Percentiles rank a stretch among this genome's conserved stretches.
phyloP scores from a whole-genome alignment of 176 grass and related monocot genomes.

The Elymus sibiricus region DNA sequence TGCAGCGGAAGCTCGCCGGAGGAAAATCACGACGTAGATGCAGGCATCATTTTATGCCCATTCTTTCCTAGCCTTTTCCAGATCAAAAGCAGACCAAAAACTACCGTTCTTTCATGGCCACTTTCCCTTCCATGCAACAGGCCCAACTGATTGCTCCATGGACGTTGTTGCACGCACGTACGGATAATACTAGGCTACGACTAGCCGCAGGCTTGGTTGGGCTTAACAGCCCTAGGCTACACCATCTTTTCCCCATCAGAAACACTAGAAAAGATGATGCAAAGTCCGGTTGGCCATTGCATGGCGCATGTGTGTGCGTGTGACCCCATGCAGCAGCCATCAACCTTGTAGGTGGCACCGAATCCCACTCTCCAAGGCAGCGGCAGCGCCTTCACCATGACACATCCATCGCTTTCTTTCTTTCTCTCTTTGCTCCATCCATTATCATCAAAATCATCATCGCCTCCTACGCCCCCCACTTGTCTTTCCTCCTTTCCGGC shows the following conservation, averaged over 20 bases:
- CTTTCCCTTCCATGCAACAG: constrained; percentile 19
- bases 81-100: constrained; percentile 46
- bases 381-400: constrained; percentile 57
- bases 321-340: constrained; percentile 65
- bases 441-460: not conserved
- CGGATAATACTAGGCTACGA: constrained; percentile 44
- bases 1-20: not conserved
- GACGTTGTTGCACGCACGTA: constrained; percentile 31
- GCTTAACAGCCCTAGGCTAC: constrained; percentile 43
- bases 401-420: constrained; percentile 37
- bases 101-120: constrained; percentile 20
- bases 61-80: constrained; percentile 8
- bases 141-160: constrained; percentile 16
- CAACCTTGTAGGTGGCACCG: constrained; percentile 70
- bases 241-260: constrained; percentile 32
- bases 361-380: constrained; percentile 61
- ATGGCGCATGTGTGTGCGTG: constrained; percentile 24
- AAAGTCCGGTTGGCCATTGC: constrained; percentile 45
- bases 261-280: constrained; percentile 38
- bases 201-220: constrained; percentile 24
- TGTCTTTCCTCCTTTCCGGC: constrained; percentile 38
- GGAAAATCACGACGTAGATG: constrained; percentile 21
- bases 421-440: constrained; percentile 15
- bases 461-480: constrained; percentile 17
- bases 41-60: constrained; percentile 37